Evolutionary conservation across 179 eudicot species (phyloP), one percentile per base, ranked within the genome.

Genomic region (Camellia oleifera): DNA sequence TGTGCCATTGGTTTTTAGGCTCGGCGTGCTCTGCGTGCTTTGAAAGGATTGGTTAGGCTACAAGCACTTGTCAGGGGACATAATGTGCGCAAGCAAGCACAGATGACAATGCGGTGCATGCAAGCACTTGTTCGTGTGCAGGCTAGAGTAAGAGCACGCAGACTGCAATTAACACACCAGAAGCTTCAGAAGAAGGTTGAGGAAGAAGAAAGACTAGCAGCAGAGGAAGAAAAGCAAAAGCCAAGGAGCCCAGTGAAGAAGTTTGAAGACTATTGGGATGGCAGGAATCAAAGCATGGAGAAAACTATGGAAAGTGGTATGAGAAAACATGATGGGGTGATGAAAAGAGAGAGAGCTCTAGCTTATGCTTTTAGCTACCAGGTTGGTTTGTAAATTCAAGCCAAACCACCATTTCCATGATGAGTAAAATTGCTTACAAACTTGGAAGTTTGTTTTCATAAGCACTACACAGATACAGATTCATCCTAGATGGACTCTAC

Each of bases 11-110:
- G 3, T 79, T 69, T 62, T 83, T 68, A 95, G 99, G 95, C 99
- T 44, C 81, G 99, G 52, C 84, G 98, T 5, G 99, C 99, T 5
- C 88, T 95, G 86, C 95, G 98, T 58, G 99, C 98, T 40, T 79
- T 95, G 81, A 95, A 92, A 84, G 99, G 98, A 58, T 77, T 95
- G 85, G 99, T 95, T 77, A 94, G 95, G 87, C 85, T 95, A 70
- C 99, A 95, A 80, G 99, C 99, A 18, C 83, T 95, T 26, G 99
- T 95, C 50, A 90, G 99, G 87, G 99, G 99, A 5, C 99, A 95
- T 81, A 91, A 89, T 20, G 99, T 95, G 69, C 84, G 99, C 18
- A 94, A 92, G 84, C 99, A 95, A 76, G 97, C 99, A 26, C 98
- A 95, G 60, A 95, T 92, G 95, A 95, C 99, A 5, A 94, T 95